Evolutionary conservation across 2,329 filamentous ascomycete genomes (phyloP), one percentile per base, ranked within the genome.

Genomic region (Sporothrix protearum): DNA sequence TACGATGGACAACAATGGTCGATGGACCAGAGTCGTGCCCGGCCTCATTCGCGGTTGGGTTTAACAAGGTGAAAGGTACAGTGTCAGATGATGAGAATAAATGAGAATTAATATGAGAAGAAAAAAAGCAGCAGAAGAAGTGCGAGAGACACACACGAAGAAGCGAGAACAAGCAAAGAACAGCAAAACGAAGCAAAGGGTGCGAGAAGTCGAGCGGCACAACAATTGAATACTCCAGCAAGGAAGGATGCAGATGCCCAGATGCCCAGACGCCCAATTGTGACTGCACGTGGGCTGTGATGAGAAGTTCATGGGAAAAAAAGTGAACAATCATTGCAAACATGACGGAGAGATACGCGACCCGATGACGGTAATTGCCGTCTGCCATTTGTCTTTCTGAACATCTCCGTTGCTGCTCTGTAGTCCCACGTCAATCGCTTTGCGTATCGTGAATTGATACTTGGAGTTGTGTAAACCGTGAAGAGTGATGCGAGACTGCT

Each of bases 1-100:
- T n/a, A n/a, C n/a, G n/a, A n/a, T n/a, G n/a, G n/a, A n/a, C n/a
- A n/a, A n/a, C n/a, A n/a, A n/a, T n/a, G n/a, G n/a, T n/a, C n/a
- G 49, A 51, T 51, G 57, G 55, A 12, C 30, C 57, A 64, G 59
- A 45, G 59, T 64, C 36, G 59, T 64, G 36, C 10, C 61, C 36
- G 61, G 61, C 61, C 22, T 8, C 61, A 30, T 30, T 64, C 61
- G 39, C 61, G 61, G 61, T 64, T 64, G 59, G 47, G 28, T 64
- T 16, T 28, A n/a, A n/a, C n/a, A n/a, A n/a, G n/a, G n/a, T n/a
- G n/a, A n/a, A n/a, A n/a, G n/a, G n/a, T n/a, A n/a, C n/a, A n/a
- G 33, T 8, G 33, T 36, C 8, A 36, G 8, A 8, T 8, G 33
- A 36, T 36, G 33, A 14, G 12, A 10, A 36, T 36, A 25, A 39